A percentile compares a stretch with the other conserved stretches of the same genome.
These are phyloP conservation scores for Neophaeococcomyces mojaviensis DNA, from an alignment of 2,329 filamentous ascomycete genomes.

Conservation along the genomic window DNA sequence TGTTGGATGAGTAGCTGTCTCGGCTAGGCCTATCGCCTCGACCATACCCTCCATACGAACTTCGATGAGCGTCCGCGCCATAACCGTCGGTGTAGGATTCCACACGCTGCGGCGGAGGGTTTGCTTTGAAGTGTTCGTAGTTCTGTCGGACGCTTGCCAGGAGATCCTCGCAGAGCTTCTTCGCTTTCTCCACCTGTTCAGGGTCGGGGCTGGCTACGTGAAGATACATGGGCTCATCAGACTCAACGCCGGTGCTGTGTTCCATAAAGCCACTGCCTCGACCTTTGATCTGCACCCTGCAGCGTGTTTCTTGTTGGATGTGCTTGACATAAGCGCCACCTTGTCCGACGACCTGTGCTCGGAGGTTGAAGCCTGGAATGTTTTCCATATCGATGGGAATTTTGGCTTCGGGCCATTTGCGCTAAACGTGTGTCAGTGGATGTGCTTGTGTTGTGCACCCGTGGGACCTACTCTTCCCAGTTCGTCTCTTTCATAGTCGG, in stretches of 20 bases:
- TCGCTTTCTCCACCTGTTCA: slow-evolving; percentile 76
- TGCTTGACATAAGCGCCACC: slow-evolving; percentile 96
- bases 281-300: slow-evolving; percentile 96
- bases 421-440: slow-evolving; percentile 43
- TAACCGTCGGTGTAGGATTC: slow-evolving; percentile 38
- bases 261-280: slow-evolving; percentile 92
- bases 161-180: slow-evolving; percentile 81
- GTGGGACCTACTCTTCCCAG: slow-evolving; percentile 65
- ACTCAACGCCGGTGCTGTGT: slow-evolving; percentile 76
- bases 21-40: not conserved
- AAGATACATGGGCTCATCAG: slow-evolving; percentile 92
- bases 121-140: slow-evolving; percentile 84
- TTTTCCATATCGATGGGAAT: slow-evolving; percentile 88
- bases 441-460: not conserved
- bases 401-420: slow-evolving; percentile 97
- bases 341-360: slow-evolving; percentile 90
- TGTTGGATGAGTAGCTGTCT: slow-evolving; percentile 4
- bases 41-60: slow-evolving; percentile 29
- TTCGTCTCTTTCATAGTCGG: slow-evolving; percentile 81
- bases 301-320: slow-evolving; percentile 90
- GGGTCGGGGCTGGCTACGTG: slow-evolving; percentile 92
- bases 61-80: slow-evolving; percentile 39
- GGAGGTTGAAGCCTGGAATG: slow-evolving; percentile 87
- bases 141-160: slow-evolving; percentile 78
- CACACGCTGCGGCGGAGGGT: slow-evolving; percentile 56